Evolutionary conservation across 2,329 filamentous ascomycete species (phyloP), one percentile per base, ranked within the genome.

Genomic region (Graphium sp.): DNA sequence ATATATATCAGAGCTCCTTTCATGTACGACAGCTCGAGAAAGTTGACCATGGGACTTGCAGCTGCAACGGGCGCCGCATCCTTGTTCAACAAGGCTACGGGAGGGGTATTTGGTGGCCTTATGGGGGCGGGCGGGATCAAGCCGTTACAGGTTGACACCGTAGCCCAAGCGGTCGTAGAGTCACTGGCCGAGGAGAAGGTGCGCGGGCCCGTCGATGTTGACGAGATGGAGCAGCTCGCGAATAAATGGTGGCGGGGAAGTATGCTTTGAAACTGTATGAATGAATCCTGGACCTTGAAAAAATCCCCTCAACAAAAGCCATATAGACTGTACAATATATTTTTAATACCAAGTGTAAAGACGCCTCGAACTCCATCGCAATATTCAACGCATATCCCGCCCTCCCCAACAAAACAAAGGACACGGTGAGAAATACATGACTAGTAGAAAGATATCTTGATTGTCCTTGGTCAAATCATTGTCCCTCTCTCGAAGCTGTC

Each of bases 401-500:
- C 26, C 4, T 17, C 18, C 10, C 12, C 24, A 19, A 27, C 5
- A 27, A 3, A 18, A 27, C 20, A n/a, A 22, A 7, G 20, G 20
- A 22, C 8, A 22, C 8, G 20, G n/a, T 8, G n/a, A 22, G 20
- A 22, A 22, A 8, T 22, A 8, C 20, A n/a, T n/a, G n/a, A n/a
- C n/a, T n/a, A n/a, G n/a, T n/a, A n/a, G n/a, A n/a, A n/a, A n/a
- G n/a, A n/a, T n/a, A n/a, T n/a, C n/a, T n/a, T n/a, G n/a, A n/a
- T n/a, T n/a, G 20, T 22, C n/a, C 8, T 22, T 22, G 7, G 19
- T 31, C 19, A 95, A 50, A 95, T 89, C 68, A 91, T 91, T 4
- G 89, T 95, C 12, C 89, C 89, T 38, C 89, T 71, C 66, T 98
- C 89, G 50, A 98, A 98, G 52, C 80, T 94, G 47, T 98, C 89